These are phyloP conservation scores for Lentinula guzmanii DNA, from an alignment of 768 basidiomycete species.

Conservation along the genomic window DNA sequence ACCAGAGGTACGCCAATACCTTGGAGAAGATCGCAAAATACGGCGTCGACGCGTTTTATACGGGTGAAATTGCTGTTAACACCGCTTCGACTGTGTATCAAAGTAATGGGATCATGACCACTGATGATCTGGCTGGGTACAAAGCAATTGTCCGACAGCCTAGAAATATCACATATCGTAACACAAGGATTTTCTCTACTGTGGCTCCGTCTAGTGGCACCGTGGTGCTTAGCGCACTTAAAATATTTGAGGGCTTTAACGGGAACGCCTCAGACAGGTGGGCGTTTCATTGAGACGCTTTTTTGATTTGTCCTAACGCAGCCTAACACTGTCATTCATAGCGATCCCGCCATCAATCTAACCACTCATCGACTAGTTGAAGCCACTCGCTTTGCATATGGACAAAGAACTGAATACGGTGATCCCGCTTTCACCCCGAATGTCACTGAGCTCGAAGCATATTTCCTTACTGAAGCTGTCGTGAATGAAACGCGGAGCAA, in stretches of 20 bases:
- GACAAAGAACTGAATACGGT: slow-evolving; percentile 22
- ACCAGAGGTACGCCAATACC: slow-evolving; percentile 19
- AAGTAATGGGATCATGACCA: slow-evolving; percentile 14
- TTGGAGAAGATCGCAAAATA: slow-evolving; percentile 12
- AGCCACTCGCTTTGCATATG: slow-evolving; percentile 28
- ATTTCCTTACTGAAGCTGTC: slow-evolving; percentile 19
- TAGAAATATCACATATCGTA: slow-evolving; percentile 21
- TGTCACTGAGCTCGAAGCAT: slow-evolving; percentile 25
- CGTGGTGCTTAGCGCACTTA: slow-evolving; percentile 28
- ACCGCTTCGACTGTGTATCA: slow-evolving; percentile 8
- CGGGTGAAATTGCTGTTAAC: slow-evolving; percentile 11
- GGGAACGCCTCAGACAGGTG: slow-evolving; percentile 12
- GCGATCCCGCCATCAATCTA: slow-evolving; percentile 22
- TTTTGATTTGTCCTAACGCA: background rate
- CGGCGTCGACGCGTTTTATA: slow-evolving; percentile 19
- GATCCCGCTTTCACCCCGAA: slow-evolving; percentile 33
- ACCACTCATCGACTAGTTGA: slow-evolving; percentile 29
- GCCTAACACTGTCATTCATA: background rate
- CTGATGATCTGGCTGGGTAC: slow-evolving; percentile 12
- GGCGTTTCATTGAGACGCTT: no score
- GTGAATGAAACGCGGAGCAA: slow-evolving; percentile 18
- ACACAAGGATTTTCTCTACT: slow-evolving; percentile 23
- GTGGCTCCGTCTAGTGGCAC: slow-evolving; percentile 30
- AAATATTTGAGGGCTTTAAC: slow-evolving; percentile 26
- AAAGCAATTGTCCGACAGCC: slow-evolving; percentile 16